These are phyloP conservation scores for Apiotrichum veenhuisii DNA, from an alignment of 1,284 basidiomycete species.

Conservation along the genomic window DNA sequence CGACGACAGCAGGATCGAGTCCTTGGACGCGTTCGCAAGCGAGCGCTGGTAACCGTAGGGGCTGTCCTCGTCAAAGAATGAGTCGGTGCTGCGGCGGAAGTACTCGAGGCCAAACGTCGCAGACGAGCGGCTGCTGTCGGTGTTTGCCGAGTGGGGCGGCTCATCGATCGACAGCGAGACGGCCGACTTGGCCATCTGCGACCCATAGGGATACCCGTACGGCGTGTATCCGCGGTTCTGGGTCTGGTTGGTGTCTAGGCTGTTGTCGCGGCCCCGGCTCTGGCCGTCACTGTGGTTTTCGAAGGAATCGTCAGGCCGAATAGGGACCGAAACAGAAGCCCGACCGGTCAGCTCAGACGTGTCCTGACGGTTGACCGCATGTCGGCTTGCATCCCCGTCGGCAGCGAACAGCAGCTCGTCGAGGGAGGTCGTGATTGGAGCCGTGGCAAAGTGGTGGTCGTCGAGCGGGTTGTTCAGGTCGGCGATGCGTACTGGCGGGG, in stretches of 20 bases:
- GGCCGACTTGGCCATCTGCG: conserved; percentile 1
- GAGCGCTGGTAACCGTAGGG: neutral
- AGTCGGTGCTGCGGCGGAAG: neutral
- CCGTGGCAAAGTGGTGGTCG: neutral
- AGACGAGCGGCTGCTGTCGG: neutral
- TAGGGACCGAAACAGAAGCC: no score
- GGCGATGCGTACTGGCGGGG: neutral
- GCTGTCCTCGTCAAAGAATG: neutral
- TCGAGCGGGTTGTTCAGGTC: neutral
- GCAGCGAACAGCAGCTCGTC: neutral
- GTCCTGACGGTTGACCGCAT: no score
- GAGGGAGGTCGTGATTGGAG: neutral
- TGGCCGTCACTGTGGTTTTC: no score
- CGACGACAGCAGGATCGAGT: neutral
- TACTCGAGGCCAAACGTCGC: conserved; percentile 1
- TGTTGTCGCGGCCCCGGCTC: neutral
- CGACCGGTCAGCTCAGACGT: no score
- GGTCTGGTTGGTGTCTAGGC: neutral
- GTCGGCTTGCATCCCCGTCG: neutral
- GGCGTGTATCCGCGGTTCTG: neutral
- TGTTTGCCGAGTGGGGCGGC: neutral
- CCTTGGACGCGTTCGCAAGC: neutral
- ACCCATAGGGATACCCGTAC: neutral
- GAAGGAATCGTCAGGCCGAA: no score
- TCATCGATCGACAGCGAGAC: neutral